Percentiles rank a stretch among this genome's conserved stretches.
phyloP scores from a whole-genome alignment of 169 alveolate genomes.

The Babesia gibsoni region DNA sequence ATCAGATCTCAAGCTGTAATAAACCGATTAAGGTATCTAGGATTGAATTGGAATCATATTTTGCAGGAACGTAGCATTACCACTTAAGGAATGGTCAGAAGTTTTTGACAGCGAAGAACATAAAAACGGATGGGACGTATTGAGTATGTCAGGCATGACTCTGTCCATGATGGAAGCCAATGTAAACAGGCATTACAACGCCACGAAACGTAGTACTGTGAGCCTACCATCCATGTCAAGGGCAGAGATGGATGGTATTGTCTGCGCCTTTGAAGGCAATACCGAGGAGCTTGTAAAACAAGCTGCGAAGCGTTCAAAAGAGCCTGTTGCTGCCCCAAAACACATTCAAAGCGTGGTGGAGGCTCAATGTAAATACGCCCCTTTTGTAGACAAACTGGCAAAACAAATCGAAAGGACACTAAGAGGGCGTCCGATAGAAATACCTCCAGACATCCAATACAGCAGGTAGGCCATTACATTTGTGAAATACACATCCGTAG shows the following conservation, averaged over 20 bases:
- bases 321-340: neutral
- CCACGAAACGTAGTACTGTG: neutral
- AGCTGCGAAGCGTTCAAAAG: neutral
- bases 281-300: neutral
- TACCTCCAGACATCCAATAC: constrained; percentile 61
- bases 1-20: constrained; percentile 19
- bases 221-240: constrained; percentile 21
- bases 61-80: constrained; percentile 16
- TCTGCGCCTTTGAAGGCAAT: neutral
- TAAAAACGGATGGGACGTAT: constrained; percentile 49
- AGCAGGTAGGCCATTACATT: constrained; percentile 43
- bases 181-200: constrained; percentile 10
- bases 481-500: neutral
- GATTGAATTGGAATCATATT: neutral
- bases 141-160: constrained; percentile 5
- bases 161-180: neutral
- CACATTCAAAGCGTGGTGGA: constrained; percentile 48
- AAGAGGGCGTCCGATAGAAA: constrained; percentile 48
- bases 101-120: neutral
- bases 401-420: constrained; percentile 59
- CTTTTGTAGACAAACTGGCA: constrained; percentile 62
- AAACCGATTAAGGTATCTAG: constrained; percentile 29
- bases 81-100: constrained; percentile 25
- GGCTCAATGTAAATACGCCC: constrained; percentile 69
- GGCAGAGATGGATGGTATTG: constrained; percentile 38